phyloP scores from a whole-genome alignment of 768 basidiomycete species.

The Phlegmacium glaucopus region DNA sequence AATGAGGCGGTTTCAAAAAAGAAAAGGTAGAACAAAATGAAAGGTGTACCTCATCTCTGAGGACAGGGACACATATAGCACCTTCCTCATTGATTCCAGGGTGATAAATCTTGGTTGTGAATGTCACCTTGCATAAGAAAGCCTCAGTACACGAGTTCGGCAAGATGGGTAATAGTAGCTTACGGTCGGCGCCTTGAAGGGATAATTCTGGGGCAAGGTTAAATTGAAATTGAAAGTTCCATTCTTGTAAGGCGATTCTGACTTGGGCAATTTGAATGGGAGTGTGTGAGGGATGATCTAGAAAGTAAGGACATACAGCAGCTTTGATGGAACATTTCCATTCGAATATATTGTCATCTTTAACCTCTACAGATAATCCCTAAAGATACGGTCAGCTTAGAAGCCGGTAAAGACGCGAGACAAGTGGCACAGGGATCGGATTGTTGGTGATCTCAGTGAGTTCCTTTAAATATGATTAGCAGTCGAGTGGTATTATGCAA shows the following conservation, averaged over 20 bases:
- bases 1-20: too few species aligned
- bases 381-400: slow-evolving; percentile 23
- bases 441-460: slow-evolving; percentile 54
- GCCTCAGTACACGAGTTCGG: background rate
- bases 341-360: slow-evolving; percentile 69
- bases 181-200: slow-evolving; percentile 85
- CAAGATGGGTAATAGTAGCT: slow-evolving; percentile 11
- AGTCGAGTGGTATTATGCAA: slow-evolving; percentile 3
- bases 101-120: slow-evolving; percentile 86
- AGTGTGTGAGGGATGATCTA: background rate
- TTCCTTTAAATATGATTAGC: slow-evolving; percentile 46
- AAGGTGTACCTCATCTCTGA: slow-evolving; percentile 72
- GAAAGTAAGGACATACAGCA: slow-evolving; percentile 43
- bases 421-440: slow-evolving; percentile 55
- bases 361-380: slow-evolving; percentile 60
- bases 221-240: slow-evolving; percentile 78
- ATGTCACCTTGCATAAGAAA: slow-evolving; percentile 56
- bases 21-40: background rate
- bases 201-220: slow-evolving; percentile 73
- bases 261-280: slow-evolving; percentile 34
- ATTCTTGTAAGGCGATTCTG: slow-evolving; percentile 78
- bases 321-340: slow-evolving; percentile 82
- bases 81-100: slow-evolving; percentile 91
- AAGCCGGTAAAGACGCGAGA: slow-evolving; percentile 7
- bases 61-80: slow-evolving; percentile 77